Evolutionary conservation across 768 basidiomycete species (phyloP).

Genomic region (Mycena leptocephala): DNA sequence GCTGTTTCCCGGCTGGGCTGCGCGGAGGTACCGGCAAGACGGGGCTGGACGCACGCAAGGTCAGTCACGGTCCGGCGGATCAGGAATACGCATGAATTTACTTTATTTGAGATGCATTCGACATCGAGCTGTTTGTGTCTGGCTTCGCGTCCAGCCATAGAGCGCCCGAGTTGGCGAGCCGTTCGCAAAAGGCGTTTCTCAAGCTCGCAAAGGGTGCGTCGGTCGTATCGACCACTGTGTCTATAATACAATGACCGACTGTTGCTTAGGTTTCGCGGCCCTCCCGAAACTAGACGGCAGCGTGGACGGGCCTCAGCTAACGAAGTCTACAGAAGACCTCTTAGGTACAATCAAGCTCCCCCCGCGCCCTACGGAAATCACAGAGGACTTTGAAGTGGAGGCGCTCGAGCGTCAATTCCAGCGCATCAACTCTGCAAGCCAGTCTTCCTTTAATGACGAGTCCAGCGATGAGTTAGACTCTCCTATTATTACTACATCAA

Average conservation of each 20-base stretch:
- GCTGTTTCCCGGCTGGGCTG: constrained; percentile 90
- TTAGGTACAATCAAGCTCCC: constrained; percentile 65
- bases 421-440: constrained; percentile 43
- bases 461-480: constrained; percentile 25
- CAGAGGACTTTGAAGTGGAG: constrained; percentile 71
- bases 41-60: constrained; percentile 40
- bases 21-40: constrained; percentile 60
- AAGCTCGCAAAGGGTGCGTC: constrained; percentile 81
- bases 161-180: constrained; percentile 72
- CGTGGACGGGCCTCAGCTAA: constrained; percentile 49
- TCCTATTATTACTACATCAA: constrained; percentile 40
- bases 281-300: constrained; percentile 71
- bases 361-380: constrained; percentile 72
- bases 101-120: constrained; percentile 80
- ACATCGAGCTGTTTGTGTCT: constrained; percentile 82
- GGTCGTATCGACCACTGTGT: not conserved
- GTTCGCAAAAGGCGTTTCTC: constrained; percentile 85
- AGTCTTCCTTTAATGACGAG: constrained; percentile 31
- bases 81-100: too few relatives aligned
- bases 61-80: constrained; percentile 43
- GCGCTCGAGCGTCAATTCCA: constrained; percentile 71
- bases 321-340: constrained; percentile 66
- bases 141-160: constrained; percentile 81
- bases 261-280: constrained; percentile 75
- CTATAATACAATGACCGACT: not conserved